Evolutionary conservation across 495 filamentous ascomycete genomes (phyloP).

Genomic region (Venustampulla echinocandica): DNA sequence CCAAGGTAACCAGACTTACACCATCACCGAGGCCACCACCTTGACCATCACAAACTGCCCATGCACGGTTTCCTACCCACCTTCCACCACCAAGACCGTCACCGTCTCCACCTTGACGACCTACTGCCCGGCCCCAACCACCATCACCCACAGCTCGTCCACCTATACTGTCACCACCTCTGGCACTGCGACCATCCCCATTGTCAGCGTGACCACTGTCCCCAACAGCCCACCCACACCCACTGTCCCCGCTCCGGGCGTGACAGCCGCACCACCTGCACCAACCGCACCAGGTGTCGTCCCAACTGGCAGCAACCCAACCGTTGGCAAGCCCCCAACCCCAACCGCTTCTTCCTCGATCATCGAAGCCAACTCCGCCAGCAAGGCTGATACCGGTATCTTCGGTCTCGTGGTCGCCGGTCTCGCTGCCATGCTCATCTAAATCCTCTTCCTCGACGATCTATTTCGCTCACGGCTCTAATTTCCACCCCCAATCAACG

Average conservation of each 20-base stretch:
- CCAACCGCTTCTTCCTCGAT: constrained; percentile 12
- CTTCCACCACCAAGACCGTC: constrained; percentile 27
- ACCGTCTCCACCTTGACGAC: constrained; percentile 11
- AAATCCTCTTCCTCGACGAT: too few relatives aligned
- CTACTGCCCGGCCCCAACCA: constrained; percentile 18
- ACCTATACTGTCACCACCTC: constrained; percentile 17
- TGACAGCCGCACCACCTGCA: not conserved
- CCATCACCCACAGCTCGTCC: constrained; percentile 3
- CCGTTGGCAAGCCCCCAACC: constrained; percentile 9
- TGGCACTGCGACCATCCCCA: constrained; percentile 14
- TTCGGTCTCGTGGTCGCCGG: constrained; percentile 51
- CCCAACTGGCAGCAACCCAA: constrained; percentile 8
- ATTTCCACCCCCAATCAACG: too few relatives aligned
- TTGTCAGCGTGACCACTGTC: constrained; percentile 19
- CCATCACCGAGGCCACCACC: constrained; percentile 49
- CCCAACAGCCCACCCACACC: constrained; percentile 17
- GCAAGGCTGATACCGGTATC: constrained; percentile 39
- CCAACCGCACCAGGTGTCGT: not conserved
- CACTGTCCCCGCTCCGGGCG: not conserved
- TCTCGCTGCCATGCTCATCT: constrained; percentile 51
- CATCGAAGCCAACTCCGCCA: constrained; percentile 29
- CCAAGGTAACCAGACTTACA: constrained; percentile 48
- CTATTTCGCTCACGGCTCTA: too few relatives aligned
- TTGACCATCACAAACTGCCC: constrained; percentile 49
- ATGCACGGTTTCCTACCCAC: constrained; percentile 28